Base-by-base conservation (phyloP, 2,329 filamentous ascomycete genomes). In the Chaetomium globosum region DNA sequence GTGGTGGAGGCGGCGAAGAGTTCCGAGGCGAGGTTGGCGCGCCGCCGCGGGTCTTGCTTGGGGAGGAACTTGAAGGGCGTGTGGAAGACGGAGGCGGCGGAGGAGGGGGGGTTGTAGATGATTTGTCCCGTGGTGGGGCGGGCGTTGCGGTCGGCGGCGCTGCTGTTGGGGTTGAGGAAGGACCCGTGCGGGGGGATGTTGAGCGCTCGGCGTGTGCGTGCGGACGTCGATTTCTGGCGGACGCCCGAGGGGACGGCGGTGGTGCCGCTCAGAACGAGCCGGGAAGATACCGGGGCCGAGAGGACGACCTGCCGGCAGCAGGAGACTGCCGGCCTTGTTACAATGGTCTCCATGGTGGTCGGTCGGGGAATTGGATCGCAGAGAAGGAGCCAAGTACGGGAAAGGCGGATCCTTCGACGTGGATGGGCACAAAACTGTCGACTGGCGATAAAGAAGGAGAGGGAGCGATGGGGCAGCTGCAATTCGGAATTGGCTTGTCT, bases 31-130 rank as follows among this genome's bases (percentile, higher is more conserved):
- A 84, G 76, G 74, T 83, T 80, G 55, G 80, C 80, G 60, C 78
- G 76, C 31, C 84, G 82, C 55, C 84, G 82, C 19, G 84, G 83
- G 73, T 87, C 85, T 69, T 73, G 76, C 59, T 79, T 81, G 61
- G 87, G 87, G 33, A 89, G 82, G 77, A 89, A 89, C 74, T 87
- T 84, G 77, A 87, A 83, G 64, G 87, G 87, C n/a, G 87, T 89
- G 77, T 89, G 83, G 72, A 81, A 81, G 64, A 87, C 85, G n/a
- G 84, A 77, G 13, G 80, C 75, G 39, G 77, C 77, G 53, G 80
- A 77, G 36, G 80, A 76, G 51, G 81, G 81, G 51, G 80, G 81
- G 75, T 82, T 83, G 77, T 81, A 81, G 70, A 82, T 76, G 71
- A 82, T 79, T 65, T 78, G 76, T 71, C 80, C 74, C 69, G 61